Evolutionary conservation across 2,329 filamentous ascomycete species (phyloP).

Genomic region (Epichloe brachyelytri): DNA sequence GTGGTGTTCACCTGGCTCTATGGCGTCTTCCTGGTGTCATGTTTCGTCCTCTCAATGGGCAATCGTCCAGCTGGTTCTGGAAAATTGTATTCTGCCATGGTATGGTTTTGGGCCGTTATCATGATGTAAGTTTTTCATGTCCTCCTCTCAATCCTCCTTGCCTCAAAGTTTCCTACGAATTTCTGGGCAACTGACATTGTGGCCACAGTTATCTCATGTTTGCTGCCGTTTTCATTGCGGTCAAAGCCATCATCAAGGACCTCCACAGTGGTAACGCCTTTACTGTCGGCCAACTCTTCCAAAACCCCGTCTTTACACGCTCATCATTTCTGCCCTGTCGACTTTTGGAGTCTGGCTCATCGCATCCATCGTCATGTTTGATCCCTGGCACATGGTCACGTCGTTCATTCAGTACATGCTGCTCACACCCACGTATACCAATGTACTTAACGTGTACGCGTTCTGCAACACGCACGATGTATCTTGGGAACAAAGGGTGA

Average conservation of each 20-base stretch:
- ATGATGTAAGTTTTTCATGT: slow-evolving; percentile 57
- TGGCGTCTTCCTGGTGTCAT: slow-evolving; percentile 79
- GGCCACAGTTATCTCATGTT: slow-evolving; percentile 68
- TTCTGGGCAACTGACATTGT: neutral
- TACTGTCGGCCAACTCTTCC: slow-evolving; percentile 60
- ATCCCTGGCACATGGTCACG: slow-evolving; percentile 99
- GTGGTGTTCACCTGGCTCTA: slow-evolving; percentile 96
- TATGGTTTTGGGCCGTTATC: slow-evolving; percentile 94
- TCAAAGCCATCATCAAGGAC: slow-evolving; percentile 67
- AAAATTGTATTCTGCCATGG: slow-evolving; percentile 89
- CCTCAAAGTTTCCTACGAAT: neutral
- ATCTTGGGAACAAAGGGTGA: slow-evolving; percentile 96
- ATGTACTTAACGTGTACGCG: slow-evolving; percentile 96
- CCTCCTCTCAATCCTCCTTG: neutral
- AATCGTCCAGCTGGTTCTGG: slow-evolving; percentile 92
- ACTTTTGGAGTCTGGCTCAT: slow-evolving; percentile 92
- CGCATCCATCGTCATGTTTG: slow-evolving; percentile 85
- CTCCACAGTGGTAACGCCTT: slow-evolving; percentile 50
- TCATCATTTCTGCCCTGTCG: slow-evolving; percentile 83
- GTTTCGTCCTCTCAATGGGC: slow-evolving; percentile 87
- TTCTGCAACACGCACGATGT: slow-evolving; percentile 99
- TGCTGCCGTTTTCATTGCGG: slow-evolving; percentile 87
- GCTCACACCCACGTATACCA: slow-evolving; percentile 91
- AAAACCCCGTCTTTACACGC: slow-evolving; percentile 76
- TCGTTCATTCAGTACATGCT: slow-evolving; percentile 88